These are phyloP conservation scores for Hirschioporus abietinus DNA, from an alignment of 768 basidiomycete genomes.

Conservation along the genomic window DNA sequence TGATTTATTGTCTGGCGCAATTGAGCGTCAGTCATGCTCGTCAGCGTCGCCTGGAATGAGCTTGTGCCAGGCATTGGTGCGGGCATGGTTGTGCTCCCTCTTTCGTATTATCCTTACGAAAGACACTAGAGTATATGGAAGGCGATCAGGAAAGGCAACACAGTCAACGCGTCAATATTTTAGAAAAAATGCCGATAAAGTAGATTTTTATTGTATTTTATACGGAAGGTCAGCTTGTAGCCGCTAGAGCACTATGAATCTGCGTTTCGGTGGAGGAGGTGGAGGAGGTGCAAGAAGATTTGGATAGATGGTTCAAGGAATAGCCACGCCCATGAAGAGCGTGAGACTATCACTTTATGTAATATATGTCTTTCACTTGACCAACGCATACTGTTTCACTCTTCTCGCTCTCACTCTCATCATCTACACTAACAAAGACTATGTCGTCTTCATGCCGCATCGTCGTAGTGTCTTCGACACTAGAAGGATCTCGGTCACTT, in stretches of 20 bases:
- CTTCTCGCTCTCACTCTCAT: neutral
- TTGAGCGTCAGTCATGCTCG: constrained; percentile 54
- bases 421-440: neutral
- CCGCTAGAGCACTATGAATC: neutral
- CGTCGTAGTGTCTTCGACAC: neutral
- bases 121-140: neutral
- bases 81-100: neutral
- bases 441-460: constrained; percentile 2
- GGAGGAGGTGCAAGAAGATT: neutral
- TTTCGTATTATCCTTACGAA: neutral
- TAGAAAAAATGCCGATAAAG: neutral
- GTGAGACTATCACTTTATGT: neutral
- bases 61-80: neutral
- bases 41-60: constrained; percentile 23
- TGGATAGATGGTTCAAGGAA: neutral
- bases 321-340: neutral
- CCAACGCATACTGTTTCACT: too few species aligned
- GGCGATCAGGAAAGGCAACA: neutral
- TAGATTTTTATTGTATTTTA: neutral
- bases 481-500: neutral
- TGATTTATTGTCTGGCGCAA: constrained; percentile 60
- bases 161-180: neutral
- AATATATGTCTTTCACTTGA: neutral
- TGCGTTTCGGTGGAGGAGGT: neutral
- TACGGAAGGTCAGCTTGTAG: neutral